phyloP scores from a whole-genome alignment of 2,329 filamentous ascomycete genomes.

The Neopestalotiopsis clavispora region DNA sequence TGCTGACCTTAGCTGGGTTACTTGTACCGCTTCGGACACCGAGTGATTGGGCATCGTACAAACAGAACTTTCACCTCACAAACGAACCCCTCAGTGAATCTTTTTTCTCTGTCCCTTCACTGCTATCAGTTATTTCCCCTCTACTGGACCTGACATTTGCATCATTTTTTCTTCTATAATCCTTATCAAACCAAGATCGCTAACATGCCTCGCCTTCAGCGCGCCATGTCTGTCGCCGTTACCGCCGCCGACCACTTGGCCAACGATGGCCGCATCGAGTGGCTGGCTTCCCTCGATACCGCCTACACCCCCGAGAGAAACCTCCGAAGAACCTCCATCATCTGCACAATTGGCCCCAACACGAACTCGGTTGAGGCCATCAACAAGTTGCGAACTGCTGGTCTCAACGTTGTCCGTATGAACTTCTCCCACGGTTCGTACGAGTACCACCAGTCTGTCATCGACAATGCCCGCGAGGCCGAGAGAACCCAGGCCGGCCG shows the following conservation, averaged over 20 bases:
- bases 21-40: not conserved
- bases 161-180: not conserved
- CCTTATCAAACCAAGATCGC: not conserved
- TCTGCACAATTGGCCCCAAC: constrained; percentile 98
- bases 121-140: not conserved
- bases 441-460: constrained; percentile 98
- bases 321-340: constrained; percentile 96
- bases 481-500: constrained; percentile 79
- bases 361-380: constrained; percentile 98
- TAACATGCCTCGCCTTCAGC: constrained; percentile 21
- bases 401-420: constrained; percentile 99
- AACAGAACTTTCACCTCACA: not conserved
- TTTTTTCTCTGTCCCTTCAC: not conserved
- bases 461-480: constrained; percentile 90
- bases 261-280: constrained; percentile 72
- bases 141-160: not conserved
- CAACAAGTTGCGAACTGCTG: constrained; percentile 87
- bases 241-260: constrained; percentile 86
- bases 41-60: not conserved
- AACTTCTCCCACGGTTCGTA: constrained; percentile 97
- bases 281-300: constrained; percentile 79
- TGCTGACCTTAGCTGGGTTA: not conserved
- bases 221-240: constrained; percentile 46
- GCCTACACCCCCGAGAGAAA: constrained; percentile 85
- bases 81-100: not conserved